Conservation (phyloP, 2,329 filamentous ascomycete species). For the Phoma sp. region DNA sequence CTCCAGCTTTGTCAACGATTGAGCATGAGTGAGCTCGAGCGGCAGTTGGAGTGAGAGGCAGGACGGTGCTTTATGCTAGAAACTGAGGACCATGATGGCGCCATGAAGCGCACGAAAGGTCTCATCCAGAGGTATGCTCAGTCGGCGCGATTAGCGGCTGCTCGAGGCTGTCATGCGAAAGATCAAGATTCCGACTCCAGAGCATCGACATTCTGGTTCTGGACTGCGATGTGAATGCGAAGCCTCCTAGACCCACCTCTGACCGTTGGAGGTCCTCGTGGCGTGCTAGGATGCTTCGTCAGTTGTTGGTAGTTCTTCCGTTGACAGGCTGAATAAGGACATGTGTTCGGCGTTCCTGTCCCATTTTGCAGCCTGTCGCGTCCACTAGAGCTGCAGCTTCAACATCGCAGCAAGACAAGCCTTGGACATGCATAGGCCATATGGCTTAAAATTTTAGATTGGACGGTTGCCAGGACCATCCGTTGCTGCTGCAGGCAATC, state of each 20-base stretch:
- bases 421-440: too few species aligned
- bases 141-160: not conserved
- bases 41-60: not conserved
- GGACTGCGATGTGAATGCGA: not conserved
- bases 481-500: too few species aligned
- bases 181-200: not conserved
- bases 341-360: not conserved
- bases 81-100: conserved; percentile 31
- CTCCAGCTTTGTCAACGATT: conserved; percentile 16
- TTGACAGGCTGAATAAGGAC: not conserved
- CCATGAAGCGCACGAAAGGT: not conserved
- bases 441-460: too few species aligned
- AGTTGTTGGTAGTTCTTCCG: not conserved
- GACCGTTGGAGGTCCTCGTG: conserved; percentile 5
- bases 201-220: not conserved
- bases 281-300: conserved; percentile 2
- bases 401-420: not conserved
- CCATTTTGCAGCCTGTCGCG: not conserved
- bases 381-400: not conserved
- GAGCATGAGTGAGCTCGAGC: not conserved
- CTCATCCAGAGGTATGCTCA: not conserved
- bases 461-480: too few species aligned
- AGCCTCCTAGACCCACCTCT: conserved; percentile 2
- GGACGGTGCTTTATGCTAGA: conserved; percentile 13
- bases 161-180: not conserved